Percentiles rank a stretch among this genome's conserved stretches.
phyloP scores from a whole-genome alignment of 1,284 basidiomycete species.

The Exsudoporus floridanus region DNA sequence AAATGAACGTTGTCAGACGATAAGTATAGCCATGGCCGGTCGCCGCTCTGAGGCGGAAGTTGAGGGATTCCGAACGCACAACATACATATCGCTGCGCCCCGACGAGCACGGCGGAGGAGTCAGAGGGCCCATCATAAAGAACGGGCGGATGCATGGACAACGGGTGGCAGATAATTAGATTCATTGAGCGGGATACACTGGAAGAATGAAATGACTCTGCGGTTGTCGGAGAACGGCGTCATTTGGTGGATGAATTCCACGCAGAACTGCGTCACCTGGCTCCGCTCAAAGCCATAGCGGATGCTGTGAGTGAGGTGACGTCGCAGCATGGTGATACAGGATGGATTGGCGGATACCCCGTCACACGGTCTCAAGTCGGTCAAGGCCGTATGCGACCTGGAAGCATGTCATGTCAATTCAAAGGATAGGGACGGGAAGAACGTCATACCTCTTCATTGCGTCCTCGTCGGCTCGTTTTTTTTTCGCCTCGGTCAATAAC shows the following conservation, averaged over 20 bases:
- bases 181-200: slow-evolving; percentile 29
- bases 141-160: slow-evolving; percentile 21
- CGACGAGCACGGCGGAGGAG: slow-evolving; percentile 24
- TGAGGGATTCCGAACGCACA: slow-evolving; percentile 5
- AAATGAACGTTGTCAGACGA: not conserved
- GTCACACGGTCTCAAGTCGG: slow-evolving; percentile 45
- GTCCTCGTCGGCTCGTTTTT: slow-evolving; percentile 37
- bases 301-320: slow-evolving; percentile 11
- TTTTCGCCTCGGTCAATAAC: slow-evolving; percentile 41
- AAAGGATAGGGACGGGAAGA: not conserved
- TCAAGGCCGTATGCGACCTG: slow-evolving; percentile 53
- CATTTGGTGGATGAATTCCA: slow-evolving; percentile 26
- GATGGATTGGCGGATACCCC: not conserved
- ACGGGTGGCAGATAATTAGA: slow-evolving; percentile 33
- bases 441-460: slow-evolving; percentile 45
- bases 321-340: slow-evolving; percentile 8
- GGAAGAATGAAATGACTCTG: slow-evolving; percentile 32
- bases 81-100: slow-evolving; percentile 6
- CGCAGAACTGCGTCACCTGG: slow-evolving; percentile 14
- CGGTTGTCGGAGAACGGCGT: slow-evolving; percentile 25
- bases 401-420: not conserved
- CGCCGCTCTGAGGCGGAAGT: slow-evolving; percentile 3
- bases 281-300: slow-evolving; percentile 11
- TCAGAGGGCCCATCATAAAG: slow-evolving; percentile 12
- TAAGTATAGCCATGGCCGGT: not conserved